These are phyloP conservation scores for Fusarium neocosmosporiellum DNA, from an alignment of 2,329 filamentous ascomycete species.

Conservation along the genomic window DNA sequence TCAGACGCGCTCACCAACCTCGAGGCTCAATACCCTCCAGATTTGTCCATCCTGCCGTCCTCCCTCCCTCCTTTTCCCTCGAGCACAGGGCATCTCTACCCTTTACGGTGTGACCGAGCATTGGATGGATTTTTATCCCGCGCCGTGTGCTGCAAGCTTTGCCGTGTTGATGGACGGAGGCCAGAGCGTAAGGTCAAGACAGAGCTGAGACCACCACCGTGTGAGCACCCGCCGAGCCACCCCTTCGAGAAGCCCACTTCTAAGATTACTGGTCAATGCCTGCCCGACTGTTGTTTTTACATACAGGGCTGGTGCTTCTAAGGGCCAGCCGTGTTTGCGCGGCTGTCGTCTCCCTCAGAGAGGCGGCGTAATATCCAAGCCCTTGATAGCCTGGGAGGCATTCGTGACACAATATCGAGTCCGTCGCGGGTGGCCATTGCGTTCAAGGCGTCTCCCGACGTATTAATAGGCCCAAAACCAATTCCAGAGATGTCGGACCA, in stretches of 20 bases:
- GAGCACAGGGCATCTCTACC: constrained; percentile 3
- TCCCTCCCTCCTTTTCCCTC: background rate
- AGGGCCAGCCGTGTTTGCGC: background rate
- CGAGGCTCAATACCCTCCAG: background rate
- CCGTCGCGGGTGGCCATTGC: constrained; percentile 3
- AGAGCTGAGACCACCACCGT: constrained; percentile 39
- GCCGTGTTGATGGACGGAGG: constrained; percentile 12
- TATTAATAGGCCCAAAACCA: constrained; percentile 1
- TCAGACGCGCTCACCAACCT: constrained; percentile 11
- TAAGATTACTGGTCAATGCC: constrained; percentile 46
- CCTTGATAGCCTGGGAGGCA: background rate
- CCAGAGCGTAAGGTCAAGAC: background rate
- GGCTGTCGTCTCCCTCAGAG: background rate
- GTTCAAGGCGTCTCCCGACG: constrained; percentile 7
- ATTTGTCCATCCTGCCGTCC: background rate
- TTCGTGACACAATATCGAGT: constrained; percentile 17
- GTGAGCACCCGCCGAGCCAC: background rate
- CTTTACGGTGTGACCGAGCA: constrained; percentile 18
- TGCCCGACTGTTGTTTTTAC: constrained; percentile 1
- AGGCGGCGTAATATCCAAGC: background rate
- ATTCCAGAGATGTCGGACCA: constrained; percentile 13
- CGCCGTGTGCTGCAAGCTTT: constrained; percentile 14
- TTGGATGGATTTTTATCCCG: constrained; percentile 6
- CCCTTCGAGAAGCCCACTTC: constrained; percentile 33
- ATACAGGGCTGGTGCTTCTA: background rate